Evolutionary conservation across 2,329 filamentous ascomycete genomes (phyloP).

Genomic region (Immersiporthe knoxdaviesiana): DNA sequence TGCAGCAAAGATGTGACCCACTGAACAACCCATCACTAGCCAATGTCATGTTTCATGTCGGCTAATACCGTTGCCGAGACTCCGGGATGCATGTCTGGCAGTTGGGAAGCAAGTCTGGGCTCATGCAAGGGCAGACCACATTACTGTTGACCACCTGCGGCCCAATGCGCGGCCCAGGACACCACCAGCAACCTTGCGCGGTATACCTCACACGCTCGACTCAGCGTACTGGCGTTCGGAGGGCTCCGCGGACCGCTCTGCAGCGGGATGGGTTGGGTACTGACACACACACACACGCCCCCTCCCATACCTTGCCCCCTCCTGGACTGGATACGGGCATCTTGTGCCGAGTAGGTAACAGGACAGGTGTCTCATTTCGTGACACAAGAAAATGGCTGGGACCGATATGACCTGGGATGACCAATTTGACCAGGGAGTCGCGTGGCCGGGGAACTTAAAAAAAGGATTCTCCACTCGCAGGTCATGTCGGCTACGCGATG

Average conservation of each 20-base stretch:
- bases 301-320: neutral
- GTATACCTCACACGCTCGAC: neutral
- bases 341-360: conserved; percentile 25
- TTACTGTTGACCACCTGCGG: conserved; percentile 24
- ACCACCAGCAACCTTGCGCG: conserved; percentile 4
- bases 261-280: neutral
- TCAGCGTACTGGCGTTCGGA: neutral
- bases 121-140: conserved; percentile 20
- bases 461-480: conserved; percentile 26
- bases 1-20: conserved; percentile 24
- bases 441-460: conserved; percentile 25
- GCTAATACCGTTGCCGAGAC: conserved; percentile 28
- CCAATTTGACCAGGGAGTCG: conserved; percentile 19
- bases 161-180: conserved; percentile 27
- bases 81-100: conserved; percentile 23
- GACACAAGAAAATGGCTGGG: conserved; percentile 10
- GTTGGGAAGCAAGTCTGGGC: conserved; percentile 12
- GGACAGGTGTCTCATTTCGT: conserved; percentile 27
- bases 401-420: conserved; percentile 5
- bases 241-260: neutral
- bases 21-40: conserved; percentile 7
- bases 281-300: neutral
- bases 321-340: conserved; percentile 9
- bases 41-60: conserved; percentile 28
- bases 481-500: conserved; percentile 29